These are phyloP conservation scores for Neonectria neomacrospora DNA, from an alignment of 2,329 filamentous ascomycete species.

Conservation along the genomic window DNA sequence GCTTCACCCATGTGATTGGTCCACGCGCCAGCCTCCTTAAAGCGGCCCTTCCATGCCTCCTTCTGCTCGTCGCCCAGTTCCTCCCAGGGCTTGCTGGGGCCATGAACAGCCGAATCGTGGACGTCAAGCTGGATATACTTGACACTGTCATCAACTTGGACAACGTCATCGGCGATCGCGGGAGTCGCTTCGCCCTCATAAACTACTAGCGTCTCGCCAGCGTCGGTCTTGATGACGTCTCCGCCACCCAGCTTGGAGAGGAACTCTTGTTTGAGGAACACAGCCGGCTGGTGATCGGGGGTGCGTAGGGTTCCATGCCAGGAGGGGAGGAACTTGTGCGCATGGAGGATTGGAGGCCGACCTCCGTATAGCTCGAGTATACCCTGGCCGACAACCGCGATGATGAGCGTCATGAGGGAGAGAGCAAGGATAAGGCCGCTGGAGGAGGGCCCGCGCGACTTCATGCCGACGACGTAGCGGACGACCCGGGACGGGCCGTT, in stretches of 20 bases:
- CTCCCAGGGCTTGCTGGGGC: slow-evolving; percentile 74
- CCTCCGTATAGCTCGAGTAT: slow-evolving; percentile 72
- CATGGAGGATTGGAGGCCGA: slow-evolving; percentile 66
- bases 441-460: slow-evolving; percentile 64
- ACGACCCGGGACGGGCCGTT: slow-evolving; percentile 59
- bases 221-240: slow-evolving; percentile 42
- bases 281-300: slow-evolving; percentile 40
- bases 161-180: slow-evolving; percentile 29
- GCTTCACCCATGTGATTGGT: slow-evolving; percentile 80
- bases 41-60: slow-evolving; percentile 73
- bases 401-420: slow-evolving; percentile 66
- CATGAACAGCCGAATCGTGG: slow-evolving; percentile 60
- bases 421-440: slow-evolving; percentile 63
- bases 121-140: slow-evolving; percentile 54
- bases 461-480: slow-evolving; percentile 76
- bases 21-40: slow-evolving; percentile 81
- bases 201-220: slow-evolving; percentile 55
- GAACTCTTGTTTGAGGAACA: slow-evolving; percentile 48
- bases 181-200: slow-evolving; percentile 41
- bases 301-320: slow-evolving; percentile 50
- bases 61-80: slow-evolving; percentile 73
- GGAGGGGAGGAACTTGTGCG: slow-evolving; percentile 64
- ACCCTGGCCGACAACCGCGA: slow-evolving; percentile 71
- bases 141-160: slow-evolving; percentile 33
- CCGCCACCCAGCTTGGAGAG: slow-evolving; percentile 53